Evolutionary conservation across 2,329 filamentous ascomycete species (phyloP).

Genomic region (Ustilaginoidea virens): DNA sequence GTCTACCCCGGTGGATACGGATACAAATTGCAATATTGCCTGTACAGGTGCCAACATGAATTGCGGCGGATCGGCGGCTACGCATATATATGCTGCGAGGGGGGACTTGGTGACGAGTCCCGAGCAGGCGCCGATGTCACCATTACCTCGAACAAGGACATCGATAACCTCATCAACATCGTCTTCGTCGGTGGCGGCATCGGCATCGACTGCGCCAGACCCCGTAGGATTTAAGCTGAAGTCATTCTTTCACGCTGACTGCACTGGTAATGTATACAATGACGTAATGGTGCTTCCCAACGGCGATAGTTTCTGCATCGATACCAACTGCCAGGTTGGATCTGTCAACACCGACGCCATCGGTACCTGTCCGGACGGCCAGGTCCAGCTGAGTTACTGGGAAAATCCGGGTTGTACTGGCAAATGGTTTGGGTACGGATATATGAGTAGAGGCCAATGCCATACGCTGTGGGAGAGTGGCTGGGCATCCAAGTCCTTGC

Average conservation of each 20-base stretch:
- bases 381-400: slow-evolving; percentile 4
- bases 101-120: too few relatives aligned
- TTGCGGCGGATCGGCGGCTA: too few relatives aligned
- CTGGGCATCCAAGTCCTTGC: slow-evolving; percentile 1
- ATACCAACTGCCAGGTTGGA: slow-evolving; percentile 3
- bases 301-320: slow-evolving; percentile 2
- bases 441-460: not conserved
- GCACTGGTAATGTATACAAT: slow-evolving; percentile 4
- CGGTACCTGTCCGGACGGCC: slow-evolving; percentile 1
- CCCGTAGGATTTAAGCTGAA: too few relatives aligned
- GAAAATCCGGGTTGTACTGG: slow-evolving; percentile 1
- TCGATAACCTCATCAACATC: too few relatives aligned
- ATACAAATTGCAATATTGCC: too few relatives aligned
- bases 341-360: not conserved
- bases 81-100: too few relatives aligned
- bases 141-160: too few relatives aligned
- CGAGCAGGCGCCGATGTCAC: too few relatives aligned
- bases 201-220: too few relatives aligned
- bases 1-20: too few relatives aligned
- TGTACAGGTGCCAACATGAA: too few relatives aligned
- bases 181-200: too few relatives aligned
- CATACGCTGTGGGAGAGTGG: slow-evolving; percentile 1
- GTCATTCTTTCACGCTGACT: slow-evolving; percentile 1
- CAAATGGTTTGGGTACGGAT: slow-evolving; percentile 3
- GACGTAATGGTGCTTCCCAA: not conserved